Percentiles rank a stretch among this genome's conserved stretches.
phyloP scores from a whole-genome alignment of 2,329 filamentous ascomycete genomes.

The Drechslera avenae region DNA sequence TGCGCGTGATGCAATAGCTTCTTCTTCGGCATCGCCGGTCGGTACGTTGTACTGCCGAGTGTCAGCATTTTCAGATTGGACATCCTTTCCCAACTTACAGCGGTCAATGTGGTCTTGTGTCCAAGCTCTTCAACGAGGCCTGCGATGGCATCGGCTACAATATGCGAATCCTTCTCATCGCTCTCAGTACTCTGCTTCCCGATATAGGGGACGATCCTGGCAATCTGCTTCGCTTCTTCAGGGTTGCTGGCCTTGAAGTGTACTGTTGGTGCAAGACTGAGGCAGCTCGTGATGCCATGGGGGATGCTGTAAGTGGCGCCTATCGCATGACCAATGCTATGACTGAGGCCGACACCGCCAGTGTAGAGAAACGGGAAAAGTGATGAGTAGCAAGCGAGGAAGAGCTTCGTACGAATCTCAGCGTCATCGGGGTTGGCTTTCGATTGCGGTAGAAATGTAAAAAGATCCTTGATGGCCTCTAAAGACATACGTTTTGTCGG shows the following conservation, averaged over 20 bases:
- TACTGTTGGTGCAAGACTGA: slow-evolving; percentile 60
- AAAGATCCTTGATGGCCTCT: slow-evolving; percentile 56
- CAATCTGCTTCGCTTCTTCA: slow-evolving; percentile 55
- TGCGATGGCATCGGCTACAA: slow-evolving; percentile 54
- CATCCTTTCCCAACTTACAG: slow-evolving; percentile 26
- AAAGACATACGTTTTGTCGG: slow-evolving; percentile 54
- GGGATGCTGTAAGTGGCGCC: slow-evolving; percentile 62
- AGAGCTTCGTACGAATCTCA: slow-evolving; percentile 57
- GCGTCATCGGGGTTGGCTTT: slow-evolving; percentile 54
- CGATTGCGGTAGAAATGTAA: slow-evolving; percentile 58
- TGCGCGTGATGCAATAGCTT: slow-evolving; percentile 43
- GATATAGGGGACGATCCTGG: slow-evolving; percentile 54
- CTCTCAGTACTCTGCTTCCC: slow-evolving; percentile 50
- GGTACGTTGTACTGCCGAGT: slow-evolving; percentile 41
- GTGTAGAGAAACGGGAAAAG: slow-evolving; percentile 56
- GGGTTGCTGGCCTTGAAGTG: slow-evolving; percentile 57
- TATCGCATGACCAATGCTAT: slow-evolving; percentile 58
- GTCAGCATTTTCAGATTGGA: slow-evolving; percentile 16
- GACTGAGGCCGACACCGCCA: slow-evolving; percentile 57
- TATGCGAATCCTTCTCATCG: slow-evolving; percentile 51
- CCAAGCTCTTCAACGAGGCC: slow-evolving; percentile 54
- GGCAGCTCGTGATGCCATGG: slow-evolving; percentile 60
- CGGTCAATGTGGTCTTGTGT: slow-evolving; percentile 44
- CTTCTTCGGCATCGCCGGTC: slow-evolving; percentile 43
- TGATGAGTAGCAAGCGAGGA: slow-evolving; percentile 59